Evolutionary conservation across 495 filamentous ascomycete genomes (phyloP), one percentile per base, ranked within the genome.

Genomic region (Neurospora tetraspora): DNA sequence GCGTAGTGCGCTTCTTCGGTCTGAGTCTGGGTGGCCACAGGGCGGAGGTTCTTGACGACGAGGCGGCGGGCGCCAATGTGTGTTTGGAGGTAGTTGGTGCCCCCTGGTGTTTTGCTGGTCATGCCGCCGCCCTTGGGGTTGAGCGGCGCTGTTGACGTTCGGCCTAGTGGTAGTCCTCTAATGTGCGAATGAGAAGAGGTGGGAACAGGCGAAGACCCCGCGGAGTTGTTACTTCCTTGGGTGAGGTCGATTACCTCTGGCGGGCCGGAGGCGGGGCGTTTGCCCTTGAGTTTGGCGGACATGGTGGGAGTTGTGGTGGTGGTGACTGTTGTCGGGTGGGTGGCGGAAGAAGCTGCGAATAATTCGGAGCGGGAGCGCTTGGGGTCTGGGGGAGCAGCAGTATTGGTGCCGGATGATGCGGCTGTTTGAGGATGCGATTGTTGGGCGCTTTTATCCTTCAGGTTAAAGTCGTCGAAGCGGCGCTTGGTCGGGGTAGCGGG

Each of bases 41-140:
- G 86, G 39, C 91, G 88, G 73, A 97, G 86, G 77, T 97, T 97
- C 86, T 96, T 96, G 70, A 98, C 90, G 2, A 91, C 86, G 12
- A 99, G 86, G 81, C 90, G 94, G 83, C 91, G 93, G n/a, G 92
- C 85, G 27, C 92, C 91, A 5, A 80, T 80, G 73, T 88, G 85
- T 10, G 88, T 84, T 75, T 88, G 85, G 73, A 89, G 84, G 73
- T 79, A 80, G 18, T 80, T 72, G 4, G 69, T 69, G 70, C 75
- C 71, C 12, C 53, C 53, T 7, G 53, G 53, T 34, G 53, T 16
- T 36, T 65, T 65, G 31, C 23, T 34, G 6, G 12, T 18, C 11
- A 23, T 12, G 27, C 53, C 53, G 27, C 11, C 23, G 31, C 27
- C 53, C 27, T 65, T 65, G 27, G 27, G 72, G 61, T 37, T 69